Evolutionary conservation across 495 filamentous ascomycete species (phyloP), one percentile per base, ranked within the genome.

Genomic region (Achaetomiella virescens): DNA sequence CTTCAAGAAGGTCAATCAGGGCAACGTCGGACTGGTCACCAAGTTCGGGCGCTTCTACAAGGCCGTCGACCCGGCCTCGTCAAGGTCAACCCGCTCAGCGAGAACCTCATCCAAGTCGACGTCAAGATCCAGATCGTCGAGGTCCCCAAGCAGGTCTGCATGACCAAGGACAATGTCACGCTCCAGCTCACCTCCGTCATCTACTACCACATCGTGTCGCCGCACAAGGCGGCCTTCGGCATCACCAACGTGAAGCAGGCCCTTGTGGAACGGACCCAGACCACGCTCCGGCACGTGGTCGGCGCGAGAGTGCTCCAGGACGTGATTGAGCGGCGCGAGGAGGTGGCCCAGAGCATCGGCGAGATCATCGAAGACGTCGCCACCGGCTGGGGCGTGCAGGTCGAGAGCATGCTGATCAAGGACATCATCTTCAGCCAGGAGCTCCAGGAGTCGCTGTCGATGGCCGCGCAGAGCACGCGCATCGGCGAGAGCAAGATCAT

Each of bases 51-150:
- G 89, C 66, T 97, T 98, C 76, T 89, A 95, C 70, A 89, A 91
- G 62, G 89, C 93, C 24, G 93, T 99, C 52, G 93, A 99, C 72
- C 93, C 93, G 22, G 93, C 70, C 84, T 99, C 27, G 91, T 97
- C 68, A 96, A 95, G 78, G 83, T 99, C 75, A 99, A 99, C 76
- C 91, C 91, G n/a, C 83, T 97, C 45, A 90, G 85, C 61, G 93
- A 99, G 76, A 81, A 78, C 43, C 79, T 99, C 22, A 87, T 86
- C 60, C 87, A 92, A 59, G 88, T 99, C 60, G 93, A 99, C 70
- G 93, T 99, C 70, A 97, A 97, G 83, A 97, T 97, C 63, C 93
- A 99, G 74, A 95, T 97, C 62, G 91, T 91, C 69, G 84, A 99
- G 78, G 93, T 98, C 6, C 93, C 93, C 7, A 82, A 89, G 69